Evolutionary conservation across 768 basidiomycete species (phyloP).

Genomic region (Dentipellis sp.): DNA sequence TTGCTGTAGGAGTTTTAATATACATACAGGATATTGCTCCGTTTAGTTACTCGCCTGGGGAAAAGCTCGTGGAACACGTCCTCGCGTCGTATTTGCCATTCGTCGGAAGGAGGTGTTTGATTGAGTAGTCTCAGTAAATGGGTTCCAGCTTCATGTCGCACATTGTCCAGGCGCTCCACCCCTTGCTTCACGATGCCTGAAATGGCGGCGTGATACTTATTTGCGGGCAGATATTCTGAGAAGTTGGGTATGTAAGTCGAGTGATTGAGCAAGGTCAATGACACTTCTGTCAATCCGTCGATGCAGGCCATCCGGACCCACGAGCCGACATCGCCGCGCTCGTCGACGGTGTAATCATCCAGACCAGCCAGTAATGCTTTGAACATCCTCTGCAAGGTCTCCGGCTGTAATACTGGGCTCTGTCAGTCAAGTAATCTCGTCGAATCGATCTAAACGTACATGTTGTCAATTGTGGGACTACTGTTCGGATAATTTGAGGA

Average conservation of each 20-base stretch:
- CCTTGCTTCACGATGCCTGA: constrained; percentile 79
- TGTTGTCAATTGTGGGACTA: constrained; percentile 31
- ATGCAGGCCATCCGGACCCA: constrained; percentile 85
- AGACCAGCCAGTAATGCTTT: constrained; percentile 60
- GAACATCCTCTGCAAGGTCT: constrained; percentile 27
- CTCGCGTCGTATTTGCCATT: constrained; percentile 45
- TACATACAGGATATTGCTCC: not conserved
- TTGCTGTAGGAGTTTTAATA: constrained; percentile 2
- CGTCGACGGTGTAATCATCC: constrained; percentile 86
- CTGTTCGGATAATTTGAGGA: constrained; percentile 36
- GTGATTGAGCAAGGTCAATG: constrained; percentile 39
- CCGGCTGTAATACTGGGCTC: not conserved
- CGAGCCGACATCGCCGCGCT: constrained; percentile 94
- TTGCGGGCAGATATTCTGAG: constrained; percentile 49
- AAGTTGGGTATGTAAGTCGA: constrained; percentile 36
- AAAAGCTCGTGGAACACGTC: constrained; percentile 45
- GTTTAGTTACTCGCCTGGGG: constrained; percentile 28
- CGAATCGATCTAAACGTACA: constrained; percentile 28
- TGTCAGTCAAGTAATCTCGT: not conserved
- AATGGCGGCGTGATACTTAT: constrained; percentile 46
- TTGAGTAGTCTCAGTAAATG: constrained; percentile 44
- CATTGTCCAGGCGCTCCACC: constrained; percentile 84
- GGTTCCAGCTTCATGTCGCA: constrained; percentile 71
- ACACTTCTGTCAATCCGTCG: constrained; percentile 47
- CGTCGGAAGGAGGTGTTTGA: constrained; percentile 33